Base-by-base conservation (phyloP, 371 early-diverging fungal genomes). In the Syncephalastrum sp. region DNA sequence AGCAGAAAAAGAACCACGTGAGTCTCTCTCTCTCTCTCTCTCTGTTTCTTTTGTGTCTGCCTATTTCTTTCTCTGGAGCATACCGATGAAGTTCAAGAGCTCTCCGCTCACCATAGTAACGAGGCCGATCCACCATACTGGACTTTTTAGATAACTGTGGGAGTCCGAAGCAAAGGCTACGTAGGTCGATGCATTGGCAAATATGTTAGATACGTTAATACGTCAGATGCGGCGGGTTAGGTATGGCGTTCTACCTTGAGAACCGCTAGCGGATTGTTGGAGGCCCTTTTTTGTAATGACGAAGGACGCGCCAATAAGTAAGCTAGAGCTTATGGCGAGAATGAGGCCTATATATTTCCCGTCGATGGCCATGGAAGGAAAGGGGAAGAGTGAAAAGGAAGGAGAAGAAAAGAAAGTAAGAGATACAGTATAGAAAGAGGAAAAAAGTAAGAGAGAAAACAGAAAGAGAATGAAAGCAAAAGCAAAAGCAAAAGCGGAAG, bases 121-220 rank as follows among this genome's bases (percentile, higher is more conserved):
- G 83, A 92, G 87, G 43, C 95, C 95, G 25, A 77, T 69, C 90
- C 94, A 94, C 95, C 95, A 95, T 47, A 87, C 81, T 43, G 81
- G 72, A 71, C 88, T 91, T 62, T 82, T 82, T 43, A 93, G 74
- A 69, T 91, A 94, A 50, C 79, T 80, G 56, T 91, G 83, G 19
- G 55, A 59, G 41, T 77, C 79, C 45, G 90, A 89, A 25, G 79
- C 75, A 33, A 83, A 72, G 57, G 54, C 54, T 61, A 17, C n/a
- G 17, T 13, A 50, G n/a, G 15, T 47, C 38, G 25, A 14, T 29
- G 16, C n/a, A 42, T 24, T 43, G 17, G 3, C 4, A 4, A 16
- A n/a, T 14, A 24, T 3, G 17, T 6, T 23, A 7, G 8, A 47
- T 25, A 0, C 5, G 45, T 29, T 15, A 21, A 21, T 21, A 21